Evolutionary conservation across 768 basidiomycete species (phyloP).

Genomic region (Collybiopsis luxurians): DNA sequence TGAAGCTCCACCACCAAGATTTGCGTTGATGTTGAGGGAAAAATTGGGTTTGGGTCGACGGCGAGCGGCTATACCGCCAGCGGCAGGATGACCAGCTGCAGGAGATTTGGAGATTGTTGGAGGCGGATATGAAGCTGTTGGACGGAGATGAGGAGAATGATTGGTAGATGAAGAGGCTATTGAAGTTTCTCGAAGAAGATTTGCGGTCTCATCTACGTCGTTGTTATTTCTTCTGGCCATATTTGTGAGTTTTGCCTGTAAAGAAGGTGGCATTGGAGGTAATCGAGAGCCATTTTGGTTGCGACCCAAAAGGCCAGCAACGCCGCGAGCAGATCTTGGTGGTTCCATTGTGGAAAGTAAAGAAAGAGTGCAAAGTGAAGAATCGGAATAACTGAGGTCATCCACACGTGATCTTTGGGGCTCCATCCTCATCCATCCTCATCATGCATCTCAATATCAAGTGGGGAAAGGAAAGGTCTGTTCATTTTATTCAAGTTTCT

Average conservation of each 20-base stretch:
- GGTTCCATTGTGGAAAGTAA: constrained; percentile 1
- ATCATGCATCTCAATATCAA: constrained; percentile 43
- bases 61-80: constrained; percentile 37
- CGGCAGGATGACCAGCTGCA: constrained; percentile 18
- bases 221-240: constrained; percentile 41
- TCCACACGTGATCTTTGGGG: background rate
- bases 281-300: constrained; percentile 24
- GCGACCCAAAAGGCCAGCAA: constrained; percentile 3
- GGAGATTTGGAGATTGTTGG: constrained; percentile 5
- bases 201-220: constrained; percentile 38
- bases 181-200: constrained; percentile 36
- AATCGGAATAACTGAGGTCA: background rate
- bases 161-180: constrained; percentile 19
- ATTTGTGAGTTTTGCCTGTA: constrained; percentile 93
- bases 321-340: constrained; percentile 5
- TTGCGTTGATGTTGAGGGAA: constrained; percentile 59
- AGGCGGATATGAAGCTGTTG: constrained; percentile 34
- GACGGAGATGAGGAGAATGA: constrained; percentile 22
- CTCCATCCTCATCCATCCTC: background rate
- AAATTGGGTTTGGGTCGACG: constrained; percentile 52
- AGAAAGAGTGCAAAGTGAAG: background rate
- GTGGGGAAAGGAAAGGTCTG: constrained; percentile 39
- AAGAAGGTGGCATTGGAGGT: constrained; percentile 80
- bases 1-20: constrained; percentile 49
- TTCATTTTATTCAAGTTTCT: constrained; percentile 3